Evolutionary conservation across 2,329 filamentous ascomycete genomes (phyloP), one percentile per base, ranked within the genome.

Genomic region (Penicillium sp.): DNA sequence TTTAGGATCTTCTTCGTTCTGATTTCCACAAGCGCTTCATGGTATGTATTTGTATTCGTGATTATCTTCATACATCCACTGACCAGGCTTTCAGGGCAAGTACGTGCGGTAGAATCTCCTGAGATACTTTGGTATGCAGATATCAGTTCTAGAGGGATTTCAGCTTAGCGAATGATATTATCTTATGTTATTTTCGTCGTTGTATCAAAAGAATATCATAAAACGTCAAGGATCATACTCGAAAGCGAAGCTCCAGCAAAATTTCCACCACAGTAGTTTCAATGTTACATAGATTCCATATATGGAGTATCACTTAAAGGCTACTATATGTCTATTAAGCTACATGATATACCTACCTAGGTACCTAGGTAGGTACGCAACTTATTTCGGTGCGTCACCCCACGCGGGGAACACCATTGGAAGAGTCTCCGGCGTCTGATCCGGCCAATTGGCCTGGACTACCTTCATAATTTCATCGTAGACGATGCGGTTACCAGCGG

Each of bases 11-110:
- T 68, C 78, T 97, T 60, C 86, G 93, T 59, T 97, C 91, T 31
- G 94, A 99, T 75, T 99, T 99, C 74, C 94, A 99, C 79, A 94
- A 92, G 77, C 87, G 91, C 60, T 99, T 99, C 74, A 99, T 99
- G 94, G 82, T 82, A 73, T 56, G 68, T 59, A 32, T 10, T 27
- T 48, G 5, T 6, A 16, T 21, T n/a, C 35, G 3, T 12, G 48
- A 4, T 9, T 35, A 15, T 32, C 37, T 16, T 6, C 7, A 35
- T 42, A 23, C 29, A 31, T 31, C 10, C 32, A 35, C 51, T 54
- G 13, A 54, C 32, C 8, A n/a, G 9, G 5, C 9, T 31, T 44
- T 6, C 6, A 54, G 51, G 38, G 51, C 25, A 54, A 54, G 50
- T 54, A 54, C 10, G 51, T 54, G 38, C 51, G 51, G 8, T 54